phyloP scores from a whole-genome alignment of 1,284 basidiomycete genomes.

The Thecaphora thlaspeos region DNA sequence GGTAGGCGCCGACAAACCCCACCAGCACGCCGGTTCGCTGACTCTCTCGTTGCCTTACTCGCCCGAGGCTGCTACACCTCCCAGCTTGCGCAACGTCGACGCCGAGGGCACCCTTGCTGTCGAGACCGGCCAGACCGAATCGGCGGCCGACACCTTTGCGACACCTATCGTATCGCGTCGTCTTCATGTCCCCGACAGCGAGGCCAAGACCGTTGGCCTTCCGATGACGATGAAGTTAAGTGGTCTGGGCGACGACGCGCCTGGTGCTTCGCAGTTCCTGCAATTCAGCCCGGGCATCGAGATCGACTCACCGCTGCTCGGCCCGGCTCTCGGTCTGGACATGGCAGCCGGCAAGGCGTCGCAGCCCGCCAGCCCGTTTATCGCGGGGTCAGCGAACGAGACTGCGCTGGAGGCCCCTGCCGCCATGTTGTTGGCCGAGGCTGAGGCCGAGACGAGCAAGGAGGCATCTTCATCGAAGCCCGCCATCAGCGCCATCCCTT shows the following conservation, averaged over 20 bases:
- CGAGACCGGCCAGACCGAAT: background rate
- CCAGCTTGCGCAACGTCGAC: slow-evolving; percentile 7
- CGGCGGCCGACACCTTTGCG: background rate
- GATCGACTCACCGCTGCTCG: slow-evolving; percentile 34
- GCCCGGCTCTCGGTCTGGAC: slow-evolving; percentile 23
- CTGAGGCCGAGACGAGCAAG: background rate
- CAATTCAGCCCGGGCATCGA: slow-evolving; percentile 37
- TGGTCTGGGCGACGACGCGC: slow-evolving; percentile 8
- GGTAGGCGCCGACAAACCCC: slow-evolving; percentile 24
- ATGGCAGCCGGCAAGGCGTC: slow-evolving; percentile 13
- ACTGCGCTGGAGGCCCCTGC: background rate
- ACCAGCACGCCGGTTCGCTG: slow-evolving; percentile 39
- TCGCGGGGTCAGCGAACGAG: slow-evolving; percentile 15
- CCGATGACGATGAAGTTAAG: slow-evolving; percentile 11
- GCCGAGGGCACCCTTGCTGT: slow-evolving; percentile 5
- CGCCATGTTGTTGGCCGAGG: background rate
- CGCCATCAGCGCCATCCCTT: no score
- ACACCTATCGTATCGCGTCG: slow-evolving; percentile 31
- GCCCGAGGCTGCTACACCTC: slow-evolving; percentile 19
- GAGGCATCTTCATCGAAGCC: no score
- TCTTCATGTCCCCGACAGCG: background rate
- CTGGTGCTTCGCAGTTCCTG: slow-evolving; percentile 19
- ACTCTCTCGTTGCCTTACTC: slow-evolving; percentile 44
- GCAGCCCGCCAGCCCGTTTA: slow-evolving; percentile 25
- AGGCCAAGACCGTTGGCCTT: background rate